Percentiles rank a stretch among this genome's conserved stretches.
Evolutionary conservation across 108 stramenopile genomes (phyloP).

Genomic region (Heterococcus sp.): DNA sequence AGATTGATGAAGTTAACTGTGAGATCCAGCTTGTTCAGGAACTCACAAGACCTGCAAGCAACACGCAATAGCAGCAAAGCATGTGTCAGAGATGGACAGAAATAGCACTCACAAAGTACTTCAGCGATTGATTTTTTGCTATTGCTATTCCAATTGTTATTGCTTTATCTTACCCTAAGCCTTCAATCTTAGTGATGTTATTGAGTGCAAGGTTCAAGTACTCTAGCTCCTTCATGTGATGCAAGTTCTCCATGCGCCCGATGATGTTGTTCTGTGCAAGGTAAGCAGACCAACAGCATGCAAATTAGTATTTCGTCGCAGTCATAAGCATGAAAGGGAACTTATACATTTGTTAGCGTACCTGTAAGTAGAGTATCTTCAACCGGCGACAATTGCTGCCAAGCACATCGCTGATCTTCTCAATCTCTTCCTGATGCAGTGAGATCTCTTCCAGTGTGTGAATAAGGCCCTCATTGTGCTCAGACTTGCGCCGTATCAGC

Average conservation of each 20-base stretch:
- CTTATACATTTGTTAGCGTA: no score
- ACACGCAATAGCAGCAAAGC: constrained; percentile 1
- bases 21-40: constrained; percentile 76
- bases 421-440: constrained; percentile 84
- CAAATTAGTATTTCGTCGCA: no score
- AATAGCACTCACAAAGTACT: no score
- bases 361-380: constrained; percentile 71
- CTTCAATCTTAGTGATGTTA: constrained; percentile 71
- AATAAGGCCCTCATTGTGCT: constrained; percentile 74
- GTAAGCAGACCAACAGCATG: no score
- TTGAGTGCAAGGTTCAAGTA: constrained; percentile 85
- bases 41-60: constrained; percentile 65
- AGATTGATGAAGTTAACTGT: constrained; percentile 81
- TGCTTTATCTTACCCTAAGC: constrained; percentile 8
- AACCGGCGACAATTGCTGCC: constrained; percentile 71
- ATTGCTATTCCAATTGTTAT: neutral
- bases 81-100: neutral
- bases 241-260: constrained; percentile 65
- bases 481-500: constrained; percentile 58
- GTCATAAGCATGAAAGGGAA: no score
- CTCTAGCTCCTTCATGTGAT: constrained; percentile 71
- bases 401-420: constrained; percentile 67
- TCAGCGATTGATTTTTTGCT: neutral
- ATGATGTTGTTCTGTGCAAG: constrained; percentile 73
- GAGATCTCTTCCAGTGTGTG: constrained; percentile 78